A percentile compares a stretch with the other conserved stretches of the same genome.
Evolutionary conservation across 2,329 filamentous ascomycete species (phyloP).

Genomic region (Fusarium burgessii): DNA sequence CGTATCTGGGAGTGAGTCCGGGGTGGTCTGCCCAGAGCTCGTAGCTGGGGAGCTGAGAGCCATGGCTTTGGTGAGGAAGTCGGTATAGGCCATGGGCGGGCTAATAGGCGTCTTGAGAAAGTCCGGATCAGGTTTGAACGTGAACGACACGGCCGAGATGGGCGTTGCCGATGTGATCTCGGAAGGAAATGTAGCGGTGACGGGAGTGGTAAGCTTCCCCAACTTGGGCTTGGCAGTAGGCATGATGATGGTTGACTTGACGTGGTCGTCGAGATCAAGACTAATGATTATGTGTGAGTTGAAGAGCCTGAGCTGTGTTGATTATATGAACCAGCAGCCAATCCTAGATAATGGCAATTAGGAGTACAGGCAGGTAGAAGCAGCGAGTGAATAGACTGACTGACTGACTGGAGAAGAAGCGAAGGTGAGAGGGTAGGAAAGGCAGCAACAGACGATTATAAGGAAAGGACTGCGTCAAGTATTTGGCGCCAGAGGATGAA

Average conservation of each 20-base stretch:
- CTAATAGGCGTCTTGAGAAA: conserved; percentile 91
- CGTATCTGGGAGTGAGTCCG: conserved; percentile 65
- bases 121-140: conserved; percentile 57
- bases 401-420: conserved; percentile 44
- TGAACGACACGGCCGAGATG: conserved; percentile 61
- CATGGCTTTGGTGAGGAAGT: conserved; percentile 86
- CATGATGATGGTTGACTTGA: conserved; percentile 55
- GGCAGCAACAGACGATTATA: conserved; percentile 47
- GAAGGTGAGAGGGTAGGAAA: conserved; percentile 34
- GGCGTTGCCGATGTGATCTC: conserved; percentile 75
- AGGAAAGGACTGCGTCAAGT: conserved; percentile 45
- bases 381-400: conserved; percentile 46
- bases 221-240: conserved; percentile 69
- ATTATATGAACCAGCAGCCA: conserved; percentile 42
- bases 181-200: conserved; percentile 72
- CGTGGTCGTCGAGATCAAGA: conserved; percentile 17
- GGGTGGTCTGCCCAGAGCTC: conserved; percentile 62
- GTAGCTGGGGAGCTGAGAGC: conserved; percentile 77
- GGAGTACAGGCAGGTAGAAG: conserved; percentile 39
- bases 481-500: conserved; percentile 47
- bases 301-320: conserved; percentile 32
- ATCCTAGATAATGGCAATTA: conserved; percentile 33
- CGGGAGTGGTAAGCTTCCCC: conserved; percentile 70
- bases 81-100: conserved; percentile 88
- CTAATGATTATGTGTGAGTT: conserved; percentile 29